Percentiles rank a stretch among this genome's conserved stretches.
These are phyloP conservation scores for Mikania micrantha DNA, from an alignment of 129 eudicot genomes.

Conservation along the genomic window DNA sequence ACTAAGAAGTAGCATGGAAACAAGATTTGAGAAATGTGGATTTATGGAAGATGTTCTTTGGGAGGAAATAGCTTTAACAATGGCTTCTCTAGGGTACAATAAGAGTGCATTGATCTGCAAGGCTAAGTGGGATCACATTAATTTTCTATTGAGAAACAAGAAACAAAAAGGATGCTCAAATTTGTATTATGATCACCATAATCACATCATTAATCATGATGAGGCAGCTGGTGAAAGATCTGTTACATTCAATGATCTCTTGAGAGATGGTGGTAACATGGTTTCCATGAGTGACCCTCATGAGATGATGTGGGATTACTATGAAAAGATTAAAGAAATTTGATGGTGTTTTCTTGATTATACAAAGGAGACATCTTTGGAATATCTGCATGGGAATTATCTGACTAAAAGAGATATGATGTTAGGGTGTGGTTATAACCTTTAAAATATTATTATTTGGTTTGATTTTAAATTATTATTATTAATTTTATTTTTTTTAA, in stretches of 20 bases:
- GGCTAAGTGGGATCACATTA: constrained; percentile 67
- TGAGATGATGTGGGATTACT: constrained; percentile 40
- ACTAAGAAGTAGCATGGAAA: constrained; percentile 55
- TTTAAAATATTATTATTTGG: neutral
- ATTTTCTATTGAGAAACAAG: constrained; percentile 33
- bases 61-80: constrained; percentile 65
- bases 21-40: constrained; percentile 53
- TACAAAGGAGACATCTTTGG: neutral
- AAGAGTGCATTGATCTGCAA: constrained; percentile 50
- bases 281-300: constrained; percentile 48
- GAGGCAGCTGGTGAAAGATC: constrained; percentile 28
- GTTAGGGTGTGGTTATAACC: neutral
- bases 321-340: constrained; percentile 15
- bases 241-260: constrained; percentile 24
- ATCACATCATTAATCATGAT: constrained; percentile 26
- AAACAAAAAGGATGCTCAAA: constrained; percentile 41
- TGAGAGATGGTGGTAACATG: constrained; percentile 51
- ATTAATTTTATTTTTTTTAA: too few relatives aligned
- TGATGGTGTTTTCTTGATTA: constrained; percentile 2
- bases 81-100: constrained; percentile 64
- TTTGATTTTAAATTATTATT: neutral
- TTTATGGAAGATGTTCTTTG: constrained; percentile 53
- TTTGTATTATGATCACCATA: constrained; percentile 21
- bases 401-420: constrained; percentile 6
- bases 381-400: neutral